phyloP scores from a whole-genome alignment of 371 early-diverging fungal species.

The Sporodiniella umbellata region DNA sequence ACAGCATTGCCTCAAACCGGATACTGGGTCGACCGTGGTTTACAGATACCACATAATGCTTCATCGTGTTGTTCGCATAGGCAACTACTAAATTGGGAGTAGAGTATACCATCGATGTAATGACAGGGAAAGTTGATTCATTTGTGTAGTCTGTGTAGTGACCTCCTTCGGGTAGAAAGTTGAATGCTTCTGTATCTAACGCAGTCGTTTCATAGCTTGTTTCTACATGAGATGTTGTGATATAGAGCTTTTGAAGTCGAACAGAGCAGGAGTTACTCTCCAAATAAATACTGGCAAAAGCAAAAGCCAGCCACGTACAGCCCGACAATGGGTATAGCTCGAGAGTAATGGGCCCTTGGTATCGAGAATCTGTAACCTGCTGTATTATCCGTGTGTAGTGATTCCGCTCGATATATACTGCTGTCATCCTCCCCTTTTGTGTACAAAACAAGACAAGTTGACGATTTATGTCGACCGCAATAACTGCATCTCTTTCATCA shows the following conservation, averaged over 20 bases:
- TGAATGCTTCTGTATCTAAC: conserved; percentile 15
- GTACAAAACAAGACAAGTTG: conserved; percentile 37
- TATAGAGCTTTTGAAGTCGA: conserved; percentile 30
- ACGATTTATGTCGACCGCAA: conserved; percentile 26
- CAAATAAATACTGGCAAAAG: conserved; percentile 34
- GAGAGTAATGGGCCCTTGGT: conserved; percentile 29
- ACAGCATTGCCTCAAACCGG: conserved; percentile 29
- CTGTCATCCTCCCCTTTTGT: conserved; percentile 23
- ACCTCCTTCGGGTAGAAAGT: conserved; percentile 9
- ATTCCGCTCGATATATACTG: conserved; percentile 20
- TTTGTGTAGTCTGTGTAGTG: background rate
- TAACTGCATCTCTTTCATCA: conserved; percentile 3
- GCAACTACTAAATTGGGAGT: conserved; percentile 43
- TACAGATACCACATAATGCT: conserved; percentile 31
- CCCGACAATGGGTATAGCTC: conserved; percentile 7
- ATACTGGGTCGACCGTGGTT: conserved; percentile 19
- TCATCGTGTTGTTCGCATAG: conserved; percentile 50
- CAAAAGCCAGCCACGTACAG: conserved; percentile 25
- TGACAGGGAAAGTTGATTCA: background rate
- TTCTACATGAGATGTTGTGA: conserved; percentile 17
- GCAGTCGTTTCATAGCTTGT: conserved; percentile 28
- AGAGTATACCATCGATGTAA: conserved; percentile 33
- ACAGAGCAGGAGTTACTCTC: conserved; percentile 27
- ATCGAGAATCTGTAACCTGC: conserved; percentile 31
- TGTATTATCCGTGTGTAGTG: conserved; percentile 18